Conservation (phyloP, 1,284 basidiomycete species). For the Naganishia sp. region DNA sequence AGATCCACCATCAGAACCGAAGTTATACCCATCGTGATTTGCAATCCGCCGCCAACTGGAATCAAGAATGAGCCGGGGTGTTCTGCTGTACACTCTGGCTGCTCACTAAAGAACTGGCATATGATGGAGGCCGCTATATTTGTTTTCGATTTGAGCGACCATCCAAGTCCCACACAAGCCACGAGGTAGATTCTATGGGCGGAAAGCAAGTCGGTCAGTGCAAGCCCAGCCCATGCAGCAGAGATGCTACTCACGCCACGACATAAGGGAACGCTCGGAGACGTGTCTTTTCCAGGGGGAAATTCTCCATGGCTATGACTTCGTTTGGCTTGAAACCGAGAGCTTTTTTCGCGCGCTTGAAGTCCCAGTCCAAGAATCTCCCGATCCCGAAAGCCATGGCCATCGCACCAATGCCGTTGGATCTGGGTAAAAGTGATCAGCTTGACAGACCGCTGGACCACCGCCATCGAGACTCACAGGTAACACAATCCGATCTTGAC, state of each 20-base stretch:
- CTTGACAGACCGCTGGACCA: too few species aligned
- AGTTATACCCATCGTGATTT: slow-evolving; percentile 29
- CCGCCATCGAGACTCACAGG: slow-evolving; percentile 39
- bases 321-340: slow-evolving; percentile 45
- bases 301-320: slow-evolving; percentile 41
- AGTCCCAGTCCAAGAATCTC: slow-evolving; percentile 48
- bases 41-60: slow-evolving; percentile 25
- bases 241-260: slow-evolving; percentile 36
- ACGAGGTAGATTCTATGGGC: slow-evolving; percentile 36
- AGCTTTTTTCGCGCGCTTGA: slow-evolving; percentile 43
- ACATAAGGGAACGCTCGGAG: slow-evolving; percentile 40
- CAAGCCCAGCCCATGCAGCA: background rate
- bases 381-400: slow-evolving; percentile 45
- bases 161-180: slow-evolving; percentile 42
- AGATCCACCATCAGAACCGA: slow-evolving; percentile 44
- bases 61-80: background rate
- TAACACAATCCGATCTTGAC: slow-evolving; percentile 53
- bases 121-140: slow-evolving; percentile 45
- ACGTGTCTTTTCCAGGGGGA: slow-evolving; percentile 46
- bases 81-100: background rate
- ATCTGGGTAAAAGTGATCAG: slow-evolving; percentile 35
- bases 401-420: slow-evolving; percentile 47
- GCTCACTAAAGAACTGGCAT: slow-evolving; percentile 40
- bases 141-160: slow-evolving; percentile 40
- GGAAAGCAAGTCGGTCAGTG: background rate